A percentile compares a stretch with the other conserved stretches of the same genome.
These are phyloP conservation scores for Ustilago cynodontis DNA, from an alignment of 1,284 basidiomycete species.

Conservation along the genomic window DNA sequence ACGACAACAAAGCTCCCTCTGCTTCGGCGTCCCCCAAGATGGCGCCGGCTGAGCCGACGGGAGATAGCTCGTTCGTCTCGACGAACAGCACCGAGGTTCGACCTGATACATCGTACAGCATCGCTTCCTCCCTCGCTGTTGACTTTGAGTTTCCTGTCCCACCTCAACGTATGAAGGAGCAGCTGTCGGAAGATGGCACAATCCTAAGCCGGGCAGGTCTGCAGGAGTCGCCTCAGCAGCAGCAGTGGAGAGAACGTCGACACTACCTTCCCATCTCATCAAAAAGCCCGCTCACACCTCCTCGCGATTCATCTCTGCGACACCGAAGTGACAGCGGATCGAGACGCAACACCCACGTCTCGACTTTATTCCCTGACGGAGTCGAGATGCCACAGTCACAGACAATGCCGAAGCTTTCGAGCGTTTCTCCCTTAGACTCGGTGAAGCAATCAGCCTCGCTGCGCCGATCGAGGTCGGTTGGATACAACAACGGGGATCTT, in stretches of 20 bases:
- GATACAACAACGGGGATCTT: constrained; percentile 21
- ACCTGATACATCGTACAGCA: constrained; percentile 38
- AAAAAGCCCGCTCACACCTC: constrained; percentile 5
- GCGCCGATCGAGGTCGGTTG: constrained; percentile 25
- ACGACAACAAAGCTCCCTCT: neutral
- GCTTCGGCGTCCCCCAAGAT: constrained; percentile 13
- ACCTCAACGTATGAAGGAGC: constrained; percentile 43
- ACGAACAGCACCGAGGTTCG: constrained; percentile 14
- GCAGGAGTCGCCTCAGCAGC: constrained; percentile 25
- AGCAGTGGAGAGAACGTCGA: constrained; percentile 21
- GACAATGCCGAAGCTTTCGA: constrained; percentile 22
- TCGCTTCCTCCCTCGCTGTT: constrained; percentile 39
- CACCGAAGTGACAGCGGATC: constrained; percentile 7
- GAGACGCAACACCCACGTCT: neutral
- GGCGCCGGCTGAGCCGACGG: neutral
- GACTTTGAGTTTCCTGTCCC: constrained; percentile 54
- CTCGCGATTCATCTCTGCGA: constrained; percentile 33
- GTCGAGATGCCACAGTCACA: constrained; percentile 13
- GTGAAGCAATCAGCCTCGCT: constrained; percentile 13
- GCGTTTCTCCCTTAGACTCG: constrained; percentile 22
- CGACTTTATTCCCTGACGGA: neutral
- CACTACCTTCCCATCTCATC: constrained; percentile 5
- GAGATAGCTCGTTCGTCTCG: constrained; percentile 3
- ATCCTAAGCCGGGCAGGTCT: constrained; percentile 41
- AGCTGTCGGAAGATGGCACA: constrained; percentile 51